Evolutionary conservation across 495 filamentous ascomycete genomes (phyloP).

Genomic region (Tuber indicum): DNA sequence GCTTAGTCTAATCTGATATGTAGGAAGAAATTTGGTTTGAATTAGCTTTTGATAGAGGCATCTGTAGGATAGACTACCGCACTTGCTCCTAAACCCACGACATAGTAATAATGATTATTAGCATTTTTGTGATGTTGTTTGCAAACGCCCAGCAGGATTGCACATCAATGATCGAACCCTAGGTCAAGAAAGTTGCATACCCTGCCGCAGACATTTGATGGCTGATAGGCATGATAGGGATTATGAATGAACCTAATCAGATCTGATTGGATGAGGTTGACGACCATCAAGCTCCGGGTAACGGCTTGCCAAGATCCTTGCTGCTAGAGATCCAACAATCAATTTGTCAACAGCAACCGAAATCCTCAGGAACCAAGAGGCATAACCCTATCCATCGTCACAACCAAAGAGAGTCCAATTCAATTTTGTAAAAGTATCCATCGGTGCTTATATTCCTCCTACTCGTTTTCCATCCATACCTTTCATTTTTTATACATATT

Average conservation of each 20-base stretch:
- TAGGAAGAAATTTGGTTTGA: neutral
- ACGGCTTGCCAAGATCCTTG: neutral
- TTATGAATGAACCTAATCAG: neutral
- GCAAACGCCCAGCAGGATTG: neutral
- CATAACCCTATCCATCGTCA: neutral
- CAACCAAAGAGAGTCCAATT: neutral
- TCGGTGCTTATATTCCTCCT: conserved; percentile 19
- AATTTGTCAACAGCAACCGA: neutral
- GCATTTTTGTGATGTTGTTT: neutral
- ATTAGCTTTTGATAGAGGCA: neutral
- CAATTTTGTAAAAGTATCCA: conserved; percentile 28
- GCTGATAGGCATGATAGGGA: neutral
- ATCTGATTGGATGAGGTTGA: conserved; percentile 1
- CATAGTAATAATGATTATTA: too few species aligned
- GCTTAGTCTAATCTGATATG: neutral
- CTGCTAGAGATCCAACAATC: neutral
- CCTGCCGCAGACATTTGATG: too few species aligned
- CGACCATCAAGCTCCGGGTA: neutral
- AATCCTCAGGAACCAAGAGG: conserved; percentile 6
- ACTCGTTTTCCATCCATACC: conserved; percentile 26
- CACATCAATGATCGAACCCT: neutral
- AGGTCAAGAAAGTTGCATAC: neutral
- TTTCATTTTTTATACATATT: conserved; percentile 31
- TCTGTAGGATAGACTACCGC: neutral
- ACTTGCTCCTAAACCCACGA: neutral